Percentiles rank a stretch among this genome's conserved stretches.
Conservation (phyloP, 2,329 filamentous ascomycete genomes). For the Fusarium mundagurra region DNA sequence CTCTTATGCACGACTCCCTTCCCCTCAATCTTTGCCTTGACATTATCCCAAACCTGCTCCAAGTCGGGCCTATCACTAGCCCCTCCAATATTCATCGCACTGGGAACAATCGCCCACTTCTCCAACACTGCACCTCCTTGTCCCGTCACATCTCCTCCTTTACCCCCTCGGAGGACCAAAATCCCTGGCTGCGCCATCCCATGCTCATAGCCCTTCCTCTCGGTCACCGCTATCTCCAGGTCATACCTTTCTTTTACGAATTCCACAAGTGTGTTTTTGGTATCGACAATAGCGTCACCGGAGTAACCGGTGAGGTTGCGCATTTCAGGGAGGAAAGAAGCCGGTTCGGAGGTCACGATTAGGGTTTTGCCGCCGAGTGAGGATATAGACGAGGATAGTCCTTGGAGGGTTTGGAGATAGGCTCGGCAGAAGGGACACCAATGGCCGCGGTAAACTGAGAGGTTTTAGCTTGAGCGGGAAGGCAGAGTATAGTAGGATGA, state of each 20-base stretch:
- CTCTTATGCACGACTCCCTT: neutral
- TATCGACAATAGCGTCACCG: neutral
- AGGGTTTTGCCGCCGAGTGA: neutral
- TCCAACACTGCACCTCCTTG: neutral
- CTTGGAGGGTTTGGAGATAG: neutral
- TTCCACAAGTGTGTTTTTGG: neutral
- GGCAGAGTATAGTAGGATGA: fast-evolving
- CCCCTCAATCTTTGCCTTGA: neutral
- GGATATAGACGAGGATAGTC: neutral
- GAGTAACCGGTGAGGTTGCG: neutral
- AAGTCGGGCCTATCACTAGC: neutral
- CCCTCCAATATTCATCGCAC: neutral
- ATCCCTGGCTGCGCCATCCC: neutral
- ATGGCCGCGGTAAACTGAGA: neutral
- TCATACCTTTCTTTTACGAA: neutral
- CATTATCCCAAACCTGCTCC: neutral
- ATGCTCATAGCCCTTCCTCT: neutral
- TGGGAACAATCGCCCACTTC: neutral
- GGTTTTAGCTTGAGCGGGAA: neutral
- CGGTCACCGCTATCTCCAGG: neutral
- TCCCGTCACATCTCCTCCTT: neutral
- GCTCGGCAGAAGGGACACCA: neutral
- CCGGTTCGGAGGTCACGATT: neutral
- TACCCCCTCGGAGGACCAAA: neutral
- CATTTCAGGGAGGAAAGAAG: neutral